Base-by-base conservation (phyloP, 108 stramenopile genomes). In the Stephanodiscus triporus region DNA sequence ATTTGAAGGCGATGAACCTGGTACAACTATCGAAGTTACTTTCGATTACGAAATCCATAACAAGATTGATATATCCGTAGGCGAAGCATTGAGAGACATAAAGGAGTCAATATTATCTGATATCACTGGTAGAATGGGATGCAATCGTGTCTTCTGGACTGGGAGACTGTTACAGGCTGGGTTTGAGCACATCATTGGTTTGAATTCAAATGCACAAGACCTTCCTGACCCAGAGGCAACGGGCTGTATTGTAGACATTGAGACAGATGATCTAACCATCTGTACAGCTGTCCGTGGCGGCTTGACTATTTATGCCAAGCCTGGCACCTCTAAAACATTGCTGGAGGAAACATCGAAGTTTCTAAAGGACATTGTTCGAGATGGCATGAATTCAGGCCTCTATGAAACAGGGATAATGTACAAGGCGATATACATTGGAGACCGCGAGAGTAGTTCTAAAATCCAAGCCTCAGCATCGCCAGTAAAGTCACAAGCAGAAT, bases 31-130 rank as follows among this genome's bases (percentile, higher is more conserved):
- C 57, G 69, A 81, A 20, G 49, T 81, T 3, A 27, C 38, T 30
- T 81, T 75, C 71, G 74, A 75, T 58, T 81, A 81, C 27, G 80
- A 81, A 63, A 4, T 75, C 30, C 74, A 81, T 59, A 75, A 63
- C 27, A 30, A 53, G 8, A 56, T 81, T 6, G 80, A 75, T 64
- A 50, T 68, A 9, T 27, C 73, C 27, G 70, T 75, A 8, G 43
- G 59, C 22, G 68, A 70, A 34, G 80, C 80, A 9, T 45, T 81
- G 49, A 68, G 56, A 72, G 74, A 75, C 63, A 36, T 68, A 32
- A 81, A 81, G 40, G 9, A 7, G 49, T 59, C 68, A 9, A 75
- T 81, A 2, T 62, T 81, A 50, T 58, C 63, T 13, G 80, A 75
- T 50, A 53, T 81, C 42, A 70, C 80, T 29, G 64, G 27, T 45